Percentiles rank a stretch among this genome's conserved stretches.
Conservation (phyloP, 2,329 filamentous ascomycete genomes). For the Paecilomyces formosus region DNA sequence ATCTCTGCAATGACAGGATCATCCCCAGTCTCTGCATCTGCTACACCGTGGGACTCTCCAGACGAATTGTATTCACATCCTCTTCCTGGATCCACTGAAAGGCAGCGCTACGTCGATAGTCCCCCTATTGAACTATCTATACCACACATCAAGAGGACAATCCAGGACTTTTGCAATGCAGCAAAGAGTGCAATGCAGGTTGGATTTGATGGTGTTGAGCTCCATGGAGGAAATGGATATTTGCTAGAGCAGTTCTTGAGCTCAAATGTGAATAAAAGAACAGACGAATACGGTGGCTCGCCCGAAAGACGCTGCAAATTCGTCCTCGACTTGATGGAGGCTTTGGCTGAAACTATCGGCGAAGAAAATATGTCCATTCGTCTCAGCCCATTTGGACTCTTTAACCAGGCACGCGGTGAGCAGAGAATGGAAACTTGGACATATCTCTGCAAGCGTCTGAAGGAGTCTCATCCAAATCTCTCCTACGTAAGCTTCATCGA, state of each 20-base stretch:
- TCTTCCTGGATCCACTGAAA: conserved; percentile 26
- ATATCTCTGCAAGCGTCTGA: conserved; percentile 43
- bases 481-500: conserved; percentile 52
- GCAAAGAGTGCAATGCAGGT: conserved; percentile 46
- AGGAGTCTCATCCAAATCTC: conserved; percentile 34
- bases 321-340: conserved; percentile 47
- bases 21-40: conserved; percentile 31
- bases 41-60: conserved; percentile 39
- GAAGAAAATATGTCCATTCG: conserved; percentile 40
- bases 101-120: conserved; percentile 35
- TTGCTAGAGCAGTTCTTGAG: conserved; percentile 48
- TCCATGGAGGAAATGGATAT: conserved; percentile 46
- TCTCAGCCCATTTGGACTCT: conserved; percentile 44
- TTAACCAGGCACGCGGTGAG: conserved; percentile 45
- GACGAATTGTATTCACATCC: conserved; percentile 36
- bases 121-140: conserved; percentile 39
- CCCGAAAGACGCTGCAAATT: conserved; percentile 50
- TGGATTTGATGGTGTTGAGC: conserved; percentile 48
- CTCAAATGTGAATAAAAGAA: conserved; percentile 43
- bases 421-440: conserved; percentile 49
- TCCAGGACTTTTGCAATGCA: conserved; percentile 37
- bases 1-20: conserved; percentile 34
- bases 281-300: conserved; percentile 45
- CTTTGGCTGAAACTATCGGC: conserved; percentile 38
- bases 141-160: conserved; percentile 38